Percentiles rank a stretch among this genome's conserved stretches.
Conservation (phyloP, 129 eudicot species). For the Apium graveolens region DNA sequence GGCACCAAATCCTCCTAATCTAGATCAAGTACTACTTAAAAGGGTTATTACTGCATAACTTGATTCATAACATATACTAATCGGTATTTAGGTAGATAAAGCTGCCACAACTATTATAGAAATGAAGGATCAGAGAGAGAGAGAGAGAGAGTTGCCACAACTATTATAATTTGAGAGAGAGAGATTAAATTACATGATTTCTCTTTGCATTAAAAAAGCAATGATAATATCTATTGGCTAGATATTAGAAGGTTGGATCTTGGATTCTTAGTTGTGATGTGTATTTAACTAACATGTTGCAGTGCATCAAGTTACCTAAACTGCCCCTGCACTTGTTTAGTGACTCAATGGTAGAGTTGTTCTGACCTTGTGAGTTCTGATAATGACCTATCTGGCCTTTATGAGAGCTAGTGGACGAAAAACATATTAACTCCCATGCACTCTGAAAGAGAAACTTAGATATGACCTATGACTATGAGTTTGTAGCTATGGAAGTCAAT, state of each 20-base stretch:
- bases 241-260: not conserved
- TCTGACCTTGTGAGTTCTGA: not conserved
- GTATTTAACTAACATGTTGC: not conserved
- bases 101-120: conserved; percentile 11
- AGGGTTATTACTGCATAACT: not conserved
- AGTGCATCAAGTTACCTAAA: not conserved
- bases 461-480: not conserved
- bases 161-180: no score
- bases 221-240: not conserved
- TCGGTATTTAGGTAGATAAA: not conserved
- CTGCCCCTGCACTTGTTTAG: not conserved
- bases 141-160: no score
- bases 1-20: conserved; percentile 1
- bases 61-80: not conserved
- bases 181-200: not conserved
- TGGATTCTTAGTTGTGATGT: not conserved
- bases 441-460: not conserved
- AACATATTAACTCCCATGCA: not conserved
- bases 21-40: conserved; percentile 1
- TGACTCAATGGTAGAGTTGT: not conserved
- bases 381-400: not conserved
- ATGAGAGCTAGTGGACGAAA: not conserved
- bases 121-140: not conserved
- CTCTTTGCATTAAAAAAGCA: not conserved
- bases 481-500: not conserved